A percentile compares a stretch with the other conserved stretches of the same genome.
Conservation (phyloP, 208 protist genomes). For the Leptomonas seymouri region DNA sequence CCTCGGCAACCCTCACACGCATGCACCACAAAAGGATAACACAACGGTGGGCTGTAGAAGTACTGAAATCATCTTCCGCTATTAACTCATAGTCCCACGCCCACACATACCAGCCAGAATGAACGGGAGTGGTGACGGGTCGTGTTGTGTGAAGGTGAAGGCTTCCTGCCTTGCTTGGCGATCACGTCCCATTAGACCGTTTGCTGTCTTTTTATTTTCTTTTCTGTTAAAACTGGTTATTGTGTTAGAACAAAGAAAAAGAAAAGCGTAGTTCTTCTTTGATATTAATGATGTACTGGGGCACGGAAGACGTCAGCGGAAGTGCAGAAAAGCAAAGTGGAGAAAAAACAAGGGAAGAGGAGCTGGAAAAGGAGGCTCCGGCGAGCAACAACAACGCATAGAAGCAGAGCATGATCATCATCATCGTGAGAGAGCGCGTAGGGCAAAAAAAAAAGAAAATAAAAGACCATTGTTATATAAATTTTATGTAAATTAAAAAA, state of each 20-base stretch:
- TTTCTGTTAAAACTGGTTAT: neutral
- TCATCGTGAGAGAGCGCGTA: neutral
- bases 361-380: neutral
- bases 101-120: too few species aligned
- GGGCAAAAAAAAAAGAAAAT: neutral
- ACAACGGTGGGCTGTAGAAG: too few species aligned
- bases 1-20: too few species aligned
- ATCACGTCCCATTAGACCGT: too few species aligned
- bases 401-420: neutral
- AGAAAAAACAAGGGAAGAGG: neutral
- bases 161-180: too few species aligned
- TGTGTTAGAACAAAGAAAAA: neutral
- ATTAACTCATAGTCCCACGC: too few species aligned
- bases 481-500: conserved; percentile 2
- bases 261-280: conserved; percentile 3
- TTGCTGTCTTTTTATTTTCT: neutral
- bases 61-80: too few species aligned
- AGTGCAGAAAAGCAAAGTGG: neutral
- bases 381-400: conserved; percentile 5
- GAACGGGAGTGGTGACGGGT: too few species aligned
- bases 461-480: conserved; percentile 8
- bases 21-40: too few species aligned
- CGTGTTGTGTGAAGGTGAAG: too few species aligned
- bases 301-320: neutral
- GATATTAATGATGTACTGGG: neutral